Percentiles rank a stretch among this genome's conserved stretches.
phyloP scores from a whole-genome alignment of 2,329 filamentous ascomycete genomes.

The Elsinoe necatrix region DNA sequence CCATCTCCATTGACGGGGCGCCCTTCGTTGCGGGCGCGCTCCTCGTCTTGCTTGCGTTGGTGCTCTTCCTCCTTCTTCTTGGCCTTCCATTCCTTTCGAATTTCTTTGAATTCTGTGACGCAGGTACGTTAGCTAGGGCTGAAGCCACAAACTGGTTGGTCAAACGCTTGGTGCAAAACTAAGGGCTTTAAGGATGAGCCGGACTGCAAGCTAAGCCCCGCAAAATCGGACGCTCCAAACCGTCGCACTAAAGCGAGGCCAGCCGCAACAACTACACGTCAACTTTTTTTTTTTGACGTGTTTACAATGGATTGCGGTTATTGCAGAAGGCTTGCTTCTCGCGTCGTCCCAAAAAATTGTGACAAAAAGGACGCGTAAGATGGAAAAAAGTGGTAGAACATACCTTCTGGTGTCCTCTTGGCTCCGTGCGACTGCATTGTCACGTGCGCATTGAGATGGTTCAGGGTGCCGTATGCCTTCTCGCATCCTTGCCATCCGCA shows the following conservation, averaged over 20 bases:
- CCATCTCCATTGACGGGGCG: conserved; percentile 47
- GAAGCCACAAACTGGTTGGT: conserved; percentile 10
- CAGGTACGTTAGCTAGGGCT: conserved; percentile 29
- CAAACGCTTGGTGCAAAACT: conserved; percentile 22
- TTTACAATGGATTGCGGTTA: conserved; percentile 1
- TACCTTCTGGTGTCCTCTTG: conserved; percentile 97
- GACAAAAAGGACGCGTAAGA: neutral
- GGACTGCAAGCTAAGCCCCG: conserved; percentile 14
- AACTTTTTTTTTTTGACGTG: conserved; percentile 3
- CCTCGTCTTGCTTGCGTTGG: conserved; percentile 80
- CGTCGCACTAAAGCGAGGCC: conserved; percentile 11
- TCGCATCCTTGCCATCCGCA: conserved; percentile 98
- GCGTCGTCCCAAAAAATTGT: neutral
- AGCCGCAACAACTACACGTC: neutral
- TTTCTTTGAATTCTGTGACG: conserved; percentile 87
- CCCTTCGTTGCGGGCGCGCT: conserved; percentile 62
- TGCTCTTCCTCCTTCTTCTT: conserved; percentile 98
- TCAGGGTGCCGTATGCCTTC: conserved; percentile 95
- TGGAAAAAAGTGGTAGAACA: conserved; percentile 28
- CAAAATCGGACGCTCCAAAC: conserved; percentile 9
- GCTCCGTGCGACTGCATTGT: conserved; percentile 96
- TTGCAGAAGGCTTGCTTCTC: neutral
- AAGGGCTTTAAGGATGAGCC: conserved; percentile 23
- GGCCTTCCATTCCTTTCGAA: conserved; percentile 97
- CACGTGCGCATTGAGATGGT: conserved; percentile 95